These are phyloP conservation scores for Amoebophrya sp. DNA, from an alignment of 169 alveolate species.

Conservation along the genomic window DNA sequence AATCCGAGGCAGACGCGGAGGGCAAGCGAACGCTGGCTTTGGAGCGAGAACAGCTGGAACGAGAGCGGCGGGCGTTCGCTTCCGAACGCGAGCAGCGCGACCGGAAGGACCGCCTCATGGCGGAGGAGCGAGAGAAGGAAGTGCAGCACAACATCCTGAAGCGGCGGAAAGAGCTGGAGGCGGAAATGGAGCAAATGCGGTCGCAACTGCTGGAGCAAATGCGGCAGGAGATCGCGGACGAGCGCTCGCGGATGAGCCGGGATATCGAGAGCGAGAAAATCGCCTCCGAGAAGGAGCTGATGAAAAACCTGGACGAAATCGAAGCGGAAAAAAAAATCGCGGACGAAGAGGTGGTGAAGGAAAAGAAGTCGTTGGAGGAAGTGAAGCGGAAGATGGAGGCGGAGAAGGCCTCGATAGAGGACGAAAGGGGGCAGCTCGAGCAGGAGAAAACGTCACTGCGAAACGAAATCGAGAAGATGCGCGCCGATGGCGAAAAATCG, in stretches of 20 bases:
- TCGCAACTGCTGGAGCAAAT: background rate
- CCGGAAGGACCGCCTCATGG: background rate
- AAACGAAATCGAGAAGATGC: too few species aligned
- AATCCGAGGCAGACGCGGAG: background rate
- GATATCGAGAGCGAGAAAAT: background rate
- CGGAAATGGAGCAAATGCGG: background rate
- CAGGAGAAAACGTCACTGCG: too few species aligned
- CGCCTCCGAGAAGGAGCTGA: background rate
- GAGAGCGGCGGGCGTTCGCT: background rate
- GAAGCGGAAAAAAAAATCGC: background rate
- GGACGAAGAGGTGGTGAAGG: background rate
- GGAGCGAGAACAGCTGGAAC: background rate
- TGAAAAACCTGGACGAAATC: background rate
- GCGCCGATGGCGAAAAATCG: too few species aligned
- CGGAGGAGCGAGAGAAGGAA: background rate
- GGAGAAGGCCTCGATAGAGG: background rate
- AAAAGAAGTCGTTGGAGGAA: background rate
- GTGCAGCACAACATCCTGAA: background rate
- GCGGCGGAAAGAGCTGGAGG: background rate
- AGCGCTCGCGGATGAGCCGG: too few species aligned
- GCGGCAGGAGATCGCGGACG: too few species aligned
- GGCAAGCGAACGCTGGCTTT: background rate
- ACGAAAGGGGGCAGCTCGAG: background rate
- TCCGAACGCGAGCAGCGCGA: background rate
- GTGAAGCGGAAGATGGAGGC: background rate